These are phyloP conservation scores for Wickerhamomyces alni DNA, from an alignment of 805 yeast genomes.

Conservation along the genomic window DNA sequence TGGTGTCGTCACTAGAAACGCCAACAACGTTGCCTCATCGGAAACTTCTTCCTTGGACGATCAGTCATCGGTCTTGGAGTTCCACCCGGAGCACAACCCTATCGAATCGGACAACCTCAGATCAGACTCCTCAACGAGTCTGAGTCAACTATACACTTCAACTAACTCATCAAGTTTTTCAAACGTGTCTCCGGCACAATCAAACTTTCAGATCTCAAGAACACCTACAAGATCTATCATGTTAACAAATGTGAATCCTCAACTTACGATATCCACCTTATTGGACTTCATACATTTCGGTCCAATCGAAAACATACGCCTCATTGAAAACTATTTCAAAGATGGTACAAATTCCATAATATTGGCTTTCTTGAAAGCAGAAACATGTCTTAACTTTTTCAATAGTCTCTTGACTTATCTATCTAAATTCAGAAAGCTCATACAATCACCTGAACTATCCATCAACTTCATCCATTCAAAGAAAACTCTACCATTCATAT, in stretches of 20 bases:
- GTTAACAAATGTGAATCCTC: constrained; percentile 15
- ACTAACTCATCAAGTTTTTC: neutral
- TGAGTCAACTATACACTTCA: neutral
- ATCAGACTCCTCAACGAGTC: constrained; percentile 9
- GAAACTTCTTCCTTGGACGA: constrained; percentile 2
- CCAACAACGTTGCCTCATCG: neutral
- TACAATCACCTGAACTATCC: constrained; percentile 33
- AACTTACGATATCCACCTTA: constrained; percentile 23
- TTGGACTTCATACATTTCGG: constrained; percentile 47
- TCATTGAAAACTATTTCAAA: constrained; percentile 25
- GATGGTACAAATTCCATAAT: constrained; percentile 20
- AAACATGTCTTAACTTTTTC: constrained; percentile 31
- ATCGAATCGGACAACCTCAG: neutral
- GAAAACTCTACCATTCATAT: constrained; percentile 20
- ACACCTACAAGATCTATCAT: constrained; percentile 23
- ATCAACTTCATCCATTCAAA: constrained; percentile 29
- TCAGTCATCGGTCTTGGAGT: neutral
- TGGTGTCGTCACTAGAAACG: neutral
- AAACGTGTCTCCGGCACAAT: constrained; percentile 5
- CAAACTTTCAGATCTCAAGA: constrained; percentile 9
- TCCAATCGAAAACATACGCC: constrained; percentile 54
- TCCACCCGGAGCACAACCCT: neutral
- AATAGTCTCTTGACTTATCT: constrained; percentile 30
- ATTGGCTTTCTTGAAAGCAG: constrained; percentile 24
- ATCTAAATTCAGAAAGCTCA: constrained; percentile 28